Evolutionary conservation across 2,329 filamentous ascomycete genomes (phyloP).

Genomic region (Fusarium paranaense): DNA sequence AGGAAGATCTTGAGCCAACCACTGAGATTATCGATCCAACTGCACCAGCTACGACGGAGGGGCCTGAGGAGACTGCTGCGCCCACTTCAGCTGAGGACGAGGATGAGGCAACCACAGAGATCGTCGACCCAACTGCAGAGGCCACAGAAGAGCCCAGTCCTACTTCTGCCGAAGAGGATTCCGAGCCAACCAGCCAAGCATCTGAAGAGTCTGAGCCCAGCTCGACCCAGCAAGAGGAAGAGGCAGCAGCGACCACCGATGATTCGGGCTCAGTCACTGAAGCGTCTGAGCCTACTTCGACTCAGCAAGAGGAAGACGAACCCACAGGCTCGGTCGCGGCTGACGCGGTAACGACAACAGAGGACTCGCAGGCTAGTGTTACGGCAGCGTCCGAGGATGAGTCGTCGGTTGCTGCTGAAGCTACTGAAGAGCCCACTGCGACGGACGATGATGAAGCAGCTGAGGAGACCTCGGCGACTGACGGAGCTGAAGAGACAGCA

Average conservation of each 20-base stretch:
- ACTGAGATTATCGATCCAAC: not conserved
- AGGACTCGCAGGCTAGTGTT: slow-evolving; percentile 16
- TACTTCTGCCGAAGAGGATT: not conserved
- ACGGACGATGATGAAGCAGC: not conserved
- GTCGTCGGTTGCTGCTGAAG: not conserved
- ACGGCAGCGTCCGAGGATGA: slow-evolving; percentile 3
- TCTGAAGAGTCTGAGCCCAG: not conserved
- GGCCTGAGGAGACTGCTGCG: slow-evolving; percentile 5
- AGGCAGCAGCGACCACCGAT: not conserved
- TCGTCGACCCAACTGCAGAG: slow-evolving; percentile 1
- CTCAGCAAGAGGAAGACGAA: not conserved
- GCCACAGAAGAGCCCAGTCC: not conserved
- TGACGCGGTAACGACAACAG: slow-evolving; percentile 12
- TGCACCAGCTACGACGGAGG: not conserved
- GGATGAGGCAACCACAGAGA: not conserved
- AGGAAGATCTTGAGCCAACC: slow-evolving; percentile 7
- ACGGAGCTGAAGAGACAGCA: slow-evolving; percentile 33
- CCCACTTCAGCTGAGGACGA: slow-evolving; percentile 14
- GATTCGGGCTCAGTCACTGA: not conserved
- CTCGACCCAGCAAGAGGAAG: not conserved
- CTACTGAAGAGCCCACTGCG: not conserved
- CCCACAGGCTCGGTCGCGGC: not conserved
- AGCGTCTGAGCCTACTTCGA: not conserved
- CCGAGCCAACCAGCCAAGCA: not conserved
- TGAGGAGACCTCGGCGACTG: slow-evolving; percentile 10